Conservation (phyloP, 768 basidiomycete species). For the Epithele typhae region DNA sequence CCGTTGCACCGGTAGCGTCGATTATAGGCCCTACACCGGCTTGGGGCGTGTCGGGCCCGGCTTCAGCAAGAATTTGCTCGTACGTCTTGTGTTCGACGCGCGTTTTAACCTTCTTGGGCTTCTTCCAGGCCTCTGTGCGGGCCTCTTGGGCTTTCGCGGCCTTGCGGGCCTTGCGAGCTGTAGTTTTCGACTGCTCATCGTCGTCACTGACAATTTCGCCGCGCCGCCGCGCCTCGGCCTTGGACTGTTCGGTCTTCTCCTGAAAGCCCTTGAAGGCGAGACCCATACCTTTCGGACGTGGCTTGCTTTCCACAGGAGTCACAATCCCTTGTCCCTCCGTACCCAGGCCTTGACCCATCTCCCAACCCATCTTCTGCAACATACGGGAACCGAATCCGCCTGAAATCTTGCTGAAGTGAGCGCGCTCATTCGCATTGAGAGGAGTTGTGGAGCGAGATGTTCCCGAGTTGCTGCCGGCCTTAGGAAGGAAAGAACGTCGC, state of each 20-base stretch:
- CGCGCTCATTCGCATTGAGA: slow-evolving; percentile 60
- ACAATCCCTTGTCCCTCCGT: slow-evolving; percentile 74
- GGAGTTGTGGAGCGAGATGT: slow-evolving; percentile 34
- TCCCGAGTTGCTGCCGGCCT: slow-evolving; percentile 29
- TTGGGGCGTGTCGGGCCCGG: slow-evolving; percentile 52
- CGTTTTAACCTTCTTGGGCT: slow-evolving; percentile 77
- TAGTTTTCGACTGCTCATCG: slow-evolving; percentile 43
- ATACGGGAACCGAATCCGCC: slow-evolving; percentile 82
- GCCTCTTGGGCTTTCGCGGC: slow-evolving; percentile 54
- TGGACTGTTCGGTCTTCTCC: slow-evolving; percentile 84
- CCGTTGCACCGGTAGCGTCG: slow-evolving; percentile 91
- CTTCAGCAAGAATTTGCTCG: slow-evolving; percentile 90
- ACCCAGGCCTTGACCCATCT: slow-evolving; percentile 76
- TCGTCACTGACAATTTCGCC: slow-evolving; percentile 76
- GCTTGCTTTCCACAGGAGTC: slow-evolving; percentile 80
- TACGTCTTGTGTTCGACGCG: slow-evolving; percentile 95
- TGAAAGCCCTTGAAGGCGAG: slow-evolving; percentile 84
- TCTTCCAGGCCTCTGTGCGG: slow-evolving; percentile 80
- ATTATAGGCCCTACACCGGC: slow-evolving; percentile 82
- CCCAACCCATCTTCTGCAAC: slow-evolving; percentile 96
- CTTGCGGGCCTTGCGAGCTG: slow-evolving; percentile 43
- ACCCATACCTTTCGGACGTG: slow-evolving; percentile 83
- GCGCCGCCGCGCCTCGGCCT: slow-evolving; percentile 69
- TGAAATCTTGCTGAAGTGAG: slow-evolving; percentile 80
- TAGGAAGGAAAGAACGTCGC: slow-evolving; percentile 54